Evolutionary conservation across 306 rosid species (phyloP).

Genomic region (Purshia tridentata): DNA sequence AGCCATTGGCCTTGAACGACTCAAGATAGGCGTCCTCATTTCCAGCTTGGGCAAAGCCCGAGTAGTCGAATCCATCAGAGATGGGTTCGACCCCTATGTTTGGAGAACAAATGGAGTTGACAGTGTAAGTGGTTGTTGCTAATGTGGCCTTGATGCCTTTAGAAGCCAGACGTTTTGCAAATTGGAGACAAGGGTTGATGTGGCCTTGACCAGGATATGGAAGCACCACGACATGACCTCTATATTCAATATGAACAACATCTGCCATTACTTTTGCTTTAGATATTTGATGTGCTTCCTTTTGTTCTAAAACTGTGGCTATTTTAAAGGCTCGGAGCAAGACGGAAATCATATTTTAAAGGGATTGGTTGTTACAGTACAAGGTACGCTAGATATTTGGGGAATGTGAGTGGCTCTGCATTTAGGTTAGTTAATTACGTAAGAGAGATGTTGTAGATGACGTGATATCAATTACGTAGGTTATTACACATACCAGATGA

Average conservation of each 20-base stretch:
- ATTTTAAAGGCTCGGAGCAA: no score
- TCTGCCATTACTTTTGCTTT: neutral
- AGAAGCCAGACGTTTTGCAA: constrained; percentile 32
- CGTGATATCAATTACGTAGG: no score
- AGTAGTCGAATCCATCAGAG: constrained; percentile 58
- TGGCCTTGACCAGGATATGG: constrained; percentile 39
- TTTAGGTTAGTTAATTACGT: no score
- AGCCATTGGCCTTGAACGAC: constrained; percentile 14
- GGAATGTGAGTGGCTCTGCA: no score
- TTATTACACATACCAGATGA: no score
- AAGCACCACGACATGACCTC: constrained; percentile 29
- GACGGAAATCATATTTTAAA: no score
- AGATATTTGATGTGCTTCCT: no score
- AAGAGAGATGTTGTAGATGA: no score
- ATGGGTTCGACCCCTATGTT: constrained; percentile 43
- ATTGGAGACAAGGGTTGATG: constrained; percentile 39
- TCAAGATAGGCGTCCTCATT: constrained; percentile 24
- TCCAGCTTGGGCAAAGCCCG: constrained; percentile 46
- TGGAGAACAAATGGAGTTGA: constrained; percentile 25
- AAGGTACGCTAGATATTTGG: no score
- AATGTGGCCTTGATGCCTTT: constrained; percentile 28
- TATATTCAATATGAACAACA: neutral
- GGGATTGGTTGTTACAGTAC: no score
- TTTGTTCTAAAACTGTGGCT: no score
- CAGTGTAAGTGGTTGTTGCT: constrained; percentile 19